Conservation (phyloP, 306 rosid genomes). For the Macrotyloma uniflorum region DNA sequence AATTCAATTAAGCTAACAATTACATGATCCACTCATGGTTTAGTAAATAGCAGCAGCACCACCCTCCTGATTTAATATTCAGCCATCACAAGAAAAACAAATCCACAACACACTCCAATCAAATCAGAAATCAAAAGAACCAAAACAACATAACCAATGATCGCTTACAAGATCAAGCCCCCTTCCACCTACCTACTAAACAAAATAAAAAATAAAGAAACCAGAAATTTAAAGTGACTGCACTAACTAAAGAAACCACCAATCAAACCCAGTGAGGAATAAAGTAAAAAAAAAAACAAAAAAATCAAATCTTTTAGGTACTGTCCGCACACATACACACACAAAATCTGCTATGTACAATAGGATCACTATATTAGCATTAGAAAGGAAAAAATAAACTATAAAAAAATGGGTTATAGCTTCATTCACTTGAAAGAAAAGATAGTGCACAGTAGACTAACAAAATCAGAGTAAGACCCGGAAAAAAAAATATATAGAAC, state of each 20-base stretch:
- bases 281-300: not conserved
- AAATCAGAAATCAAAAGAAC: not conserved
- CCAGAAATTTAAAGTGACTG: not conserved
- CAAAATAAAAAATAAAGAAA: not conserved
- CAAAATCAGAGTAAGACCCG: not conserved
- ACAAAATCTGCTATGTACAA: not conserved
- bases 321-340: not conserved
- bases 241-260: not conserved
- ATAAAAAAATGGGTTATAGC: not conserved
- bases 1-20: not conserved
- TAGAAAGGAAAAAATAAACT: not conserved
- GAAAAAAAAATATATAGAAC: not conserved
- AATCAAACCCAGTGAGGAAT: not conserved
- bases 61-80: not conserved
- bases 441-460: not conserved
- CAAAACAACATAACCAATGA: not conserved
- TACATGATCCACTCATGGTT: slow-evolving; percentile 12
- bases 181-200: not conserved
- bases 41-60: not conserved
- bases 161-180: not conserved
- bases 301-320: not conserved
- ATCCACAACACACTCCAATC: not conserved
- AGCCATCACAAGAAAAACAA: not conserved
- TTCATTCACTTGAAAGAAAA: not conserved
- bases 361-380: not conserved